These are phyloP conservation scores for Stipa capillata DNA, from an alignment of 176 grass and related monocot species.

Conservation along the genomic window DNA sequence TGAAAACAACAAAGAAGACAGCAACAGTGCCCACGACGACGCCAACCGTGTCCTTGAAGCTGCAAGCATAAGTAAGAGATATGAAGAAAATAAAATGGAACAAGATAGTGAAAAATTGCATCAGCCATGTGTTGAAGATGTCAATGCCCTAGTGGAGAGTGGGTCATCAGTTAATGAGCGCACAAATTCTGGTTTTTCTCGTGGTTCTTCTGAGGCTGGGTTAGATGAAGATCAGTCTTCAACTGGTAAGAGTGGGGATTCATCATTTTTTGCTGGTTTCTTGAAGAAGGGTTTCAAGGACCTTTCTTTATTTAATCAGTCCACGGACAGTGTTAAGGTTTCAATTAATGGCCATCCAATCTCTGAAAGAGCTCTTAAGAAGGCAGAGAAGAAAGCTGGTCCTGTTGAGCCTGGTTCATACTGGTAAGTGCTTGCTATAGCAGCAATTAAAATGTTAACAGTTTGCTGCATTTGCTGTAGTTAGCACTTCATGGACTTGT, in stretches of 20 bases:
- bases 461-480: not conserved
- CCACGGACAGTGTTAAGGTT: conserved; percentile 56
- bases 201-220: conserved; percentile 46
- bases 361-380: conserved; percentile 76
- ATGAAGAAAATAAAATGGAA: conserved; percentile 22
- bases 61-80: conserved; percentile 24
- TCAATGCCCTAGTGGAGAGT: conserved; percentile 30
- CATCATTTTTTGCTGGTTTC: conserved; percentile 77
- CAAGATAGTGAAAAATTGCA: conserved; percentile 16
- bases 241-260: conserved; percentile 59
- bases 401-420: conserved; percentile 78
- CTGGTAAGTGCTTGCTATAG: conserved; percentile 50
- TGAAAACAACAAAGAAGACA: conserved; percentile 20
- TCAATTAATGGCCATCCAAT: conserved; percentile 87
- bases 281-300: conserved; percentile 72
- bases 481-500: not conserved
- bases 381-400: conserved; percentile 93
- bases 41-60: not conserved
- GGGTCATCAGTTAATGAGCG: conserved; percentile 53
- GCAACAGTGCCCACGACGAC: conserved; percentile 3
- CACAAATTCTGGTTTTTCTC: conserved; percentile 64
- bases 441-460: not conserved
- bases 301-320: conserved; percentile 59
- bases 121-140: conserved; percentile 29
- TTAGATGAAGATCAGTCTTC: conserved; percentile 66